phyloP scores from a whole-genome alignment of 148 eudicot species.

The Rhododendron ferrugineum region DNA sequence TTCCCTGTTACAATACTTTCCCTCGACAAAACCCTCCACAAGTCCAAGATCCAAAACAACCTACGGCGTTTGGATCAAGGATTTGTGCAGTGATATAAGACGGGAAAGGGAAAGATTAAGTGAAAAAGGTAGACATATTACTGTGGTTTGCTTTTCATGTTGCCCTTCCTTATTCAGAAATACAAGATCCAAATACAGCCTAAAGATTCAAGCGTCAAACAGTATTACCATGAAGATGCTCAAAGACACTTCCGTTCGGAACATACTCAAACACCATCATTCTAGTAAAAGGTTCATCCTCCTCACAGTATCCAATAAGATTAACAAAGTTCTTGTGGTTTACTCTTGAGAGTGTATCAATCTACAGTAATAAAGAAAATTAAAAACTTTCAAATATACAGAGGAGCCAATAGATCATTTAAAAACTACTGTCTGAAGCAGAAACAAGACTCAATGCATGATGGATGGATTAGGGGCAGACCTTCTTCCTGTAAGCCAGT shows the following conservation, averaged over 20 bases:
- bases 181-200: neutral
- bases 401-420: neutral
- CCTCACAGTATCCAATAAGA: slow-evolving; percentile 96
- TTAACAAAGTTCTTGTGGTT: slow-evolving; percentile 97
- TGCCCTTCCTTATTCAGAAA: neutral
- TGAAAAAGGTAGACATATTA: neutral
- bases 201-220: neutral
- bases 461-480: slow-evolving; percentile 17
- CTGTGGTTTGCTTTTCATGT: neutral
- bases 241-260: slow-evolving; percentile 76
- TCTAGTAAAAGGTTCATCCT: slow-evolving; percentile 74
- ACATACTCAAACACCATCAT: slow-evolving; percentile 99
- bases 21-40: neutral
- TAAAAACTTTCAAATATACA: neutral
- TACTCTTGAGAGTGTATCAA: slow-evolving; percentile 72
- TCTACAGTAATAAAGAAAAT: slow-evolving; percentile 29
- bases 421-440: neutral
- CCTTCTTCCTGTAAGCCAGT: slow-evolving; percentile 69
- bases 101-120: neutral
- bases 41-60: neutral
- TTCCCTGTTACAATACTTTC: neutral
- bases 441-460: neutral
- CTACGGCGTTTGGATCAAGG: neutral
- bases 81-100: neutral
- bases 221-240: slow-evolving; percentile 79